phyloP scores from a whole-genome alignment of 306 rosid species.

The Chamaecrista fasciculata region DNA sequence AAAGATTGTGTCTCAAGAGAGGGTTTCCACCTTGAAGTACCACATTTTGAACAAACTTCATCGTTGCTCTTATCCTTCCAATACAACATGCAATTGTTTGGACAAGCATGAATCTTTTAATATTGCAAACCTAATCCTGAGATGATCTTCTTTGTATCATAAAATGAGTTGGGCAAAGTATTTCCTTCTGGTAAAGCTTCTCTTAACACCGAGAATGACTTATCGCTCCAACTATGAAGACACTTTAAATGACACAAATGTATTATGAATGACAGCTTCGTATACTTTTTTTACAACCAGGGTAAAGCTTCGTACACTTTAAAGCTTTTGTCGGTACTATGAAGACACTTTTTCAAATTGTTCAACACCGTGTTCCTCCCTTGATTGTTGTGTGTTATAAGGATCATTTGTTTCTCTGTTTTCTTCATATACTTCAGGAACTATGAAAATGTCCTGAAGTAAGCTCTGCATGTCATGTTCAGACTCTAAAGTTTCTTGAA shows the following conservation, averaged over 20 bases:
- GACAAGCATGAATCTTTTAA: conserved; percentile 1
- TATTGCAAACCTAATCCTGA: background rate
- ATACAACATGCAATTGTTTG: no score
- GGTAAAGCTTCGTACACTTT: background rate
- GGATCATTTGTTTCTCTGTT: no score
- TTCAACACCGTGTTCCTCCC: background rate
- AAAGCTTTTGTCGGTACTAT: no score
- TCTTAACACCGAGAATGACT: background rate
- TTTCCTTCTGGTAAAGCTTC: background rate
- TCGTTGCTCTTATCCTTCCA: background rate
- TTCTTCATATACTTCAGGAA: background rate
- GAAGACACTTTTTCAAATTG: no score
- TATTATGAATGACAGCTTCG: background rate
- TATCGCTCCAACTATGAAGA: background rate
- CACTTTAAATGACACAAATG: background rate
- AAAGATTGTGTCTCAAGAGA: no score
- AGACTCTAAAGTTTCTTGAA: background rate
- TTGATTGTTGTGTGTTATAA: background rate
- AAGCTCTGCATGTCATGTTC: background rate
- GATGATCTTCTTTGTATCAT: background rate
- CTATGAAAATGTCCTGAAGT: background rate
- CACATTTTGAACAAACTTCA: no score
- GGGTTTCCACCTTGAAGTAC: no score
- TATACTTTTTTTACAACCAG: background rate
- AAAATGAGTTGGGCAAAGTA: background rate